A percentile compares a stretch with the other conserved stretches of the same genome.
Evolutionary conservation across 2,329 filamentous ascomycete genomes (phyloP).

Genomic region (Salinomyces thailandicus): DNA sequence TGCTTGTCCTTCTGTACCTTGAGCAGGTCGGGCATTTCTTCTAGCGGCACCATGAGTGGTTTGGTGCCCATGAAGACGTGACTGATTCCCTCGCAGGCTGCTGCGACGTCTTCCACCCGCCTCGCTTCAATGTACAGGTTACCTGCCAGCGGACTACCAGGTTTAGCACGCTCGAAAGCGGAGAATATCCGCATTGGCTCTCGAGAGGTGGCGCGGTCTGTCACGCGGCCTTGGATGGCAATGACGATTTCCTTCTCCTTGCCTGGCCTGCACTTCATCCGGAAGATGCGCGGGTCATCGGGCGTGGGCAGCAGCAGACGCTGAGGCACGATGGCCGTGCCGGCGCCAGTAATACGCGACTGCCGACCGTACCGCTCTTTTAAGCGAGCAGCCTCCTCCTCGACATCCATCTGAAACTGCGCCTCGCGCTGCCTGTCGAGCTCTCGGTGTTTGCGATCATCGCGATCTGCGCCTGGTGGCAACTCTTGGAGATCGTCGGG

Average conservation of each 20-base stretch:
- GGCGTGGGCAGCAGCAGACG: constrained; percentile 70
- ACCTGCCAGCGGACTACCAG: constrained; percentile 60
- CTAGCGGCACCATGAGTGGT: constrained; percentile 82
- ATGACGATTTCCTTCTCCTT: constrained; percentile 90
- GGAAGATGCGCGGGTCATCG: constrained; percentile 94
- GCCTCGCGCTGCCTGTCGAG: constrained; percentile 85
- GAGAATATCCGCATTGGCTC: constrained; percentile 76
- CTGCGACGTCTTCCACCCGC: constrained; percentile 73
- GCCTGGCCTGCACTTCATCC: constrained; percentile 81
- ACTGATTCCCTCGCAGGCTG: constrained; percentile 70
- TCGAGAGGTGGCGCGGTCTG: constrained; percentile 67
- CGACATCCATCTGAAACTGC: constrained; percentile 79
- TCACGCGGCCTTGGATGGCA: constrained; percentile 76
- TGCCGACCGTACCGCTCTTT: constrained; percentile 75
- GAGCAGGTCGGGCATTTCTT: constrained; percentile 95
- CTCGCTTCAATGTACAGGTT: constrained; percentile 92
- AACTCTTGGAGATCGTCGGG: constrained; percentile 77
- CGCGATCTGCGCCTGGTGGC: constrained; percentile 63
- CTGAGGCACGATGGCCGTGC: constrained; percentile 71
- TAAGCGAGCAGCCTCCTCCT: constrained; percentile 80
- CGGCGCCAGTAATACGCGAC: constrained; percentile 55
- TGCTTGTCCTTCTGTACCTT: constrained; percentile 77
- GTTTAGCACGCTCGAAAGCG: constrained; percentile 78
- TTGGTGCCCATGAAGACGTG: constrained; percentile 85
- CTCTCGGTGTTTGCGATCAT: constrained; percentile 87